Percentiles rank a stretch among this genome's conserved stretches.
Evolutionary conservation across 345 rosid genomes (phyloP).

Genomic region (Eucalyptus dawsonii): DNA sequence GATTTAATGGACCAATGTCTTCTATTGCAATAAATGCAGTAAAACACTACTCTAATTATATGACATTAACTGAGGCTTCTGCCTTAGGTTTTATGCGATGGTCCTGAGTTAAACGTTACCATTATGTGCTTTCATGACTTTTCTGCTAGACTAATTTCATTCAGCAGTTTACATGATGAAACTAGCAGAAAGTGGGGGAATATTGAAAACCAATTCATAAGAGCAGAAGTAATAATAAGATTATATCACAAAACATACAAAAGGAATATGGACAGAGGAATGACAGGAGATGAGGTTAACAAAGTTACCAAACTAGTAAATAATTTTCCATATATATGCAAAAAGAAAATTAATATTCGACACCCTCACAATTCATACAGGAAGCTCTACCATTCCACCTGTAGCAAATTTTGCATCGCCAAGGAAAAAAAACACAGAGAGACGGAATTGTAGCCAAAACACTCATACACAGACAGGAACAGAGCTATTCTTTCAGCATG

Average conservation of each 20-base stretch:
- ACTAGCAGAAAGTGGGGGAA: background rate
- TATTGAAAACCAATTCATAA: background rate
- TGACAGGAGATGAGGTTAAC: background rate
- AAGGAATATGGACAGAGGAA: background rate
- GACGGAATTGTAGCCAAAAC: background rate
- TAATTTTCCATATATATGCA: background rate
- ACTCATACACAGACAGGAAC: background rate
- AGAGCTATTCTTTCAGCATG: background rate
- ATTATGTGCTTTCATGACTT: background rate
- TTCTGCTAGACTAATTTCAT: background rate
- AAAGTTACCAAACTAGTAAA: background rate
- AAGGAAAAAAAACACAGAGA: background rate
- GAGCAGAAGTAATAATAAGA: background rate
- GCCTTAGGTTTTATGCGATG: background rate
- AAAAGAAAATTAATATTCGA: background rate
- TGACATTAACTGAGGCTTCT: background rate
- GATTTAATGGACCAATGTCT: background rate
- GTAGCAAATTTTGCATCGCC: background rate
- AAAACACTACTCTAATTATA: background rate
- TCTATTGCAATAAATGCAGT: background rate
- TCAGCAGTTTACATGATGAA: background rate
- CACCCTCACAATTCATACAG: background rate
- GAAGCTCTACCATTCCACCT: background rate
- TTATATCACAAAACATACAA: background rate
- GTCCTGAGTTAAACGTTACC: background rate